A percentile compares a stretch with the other conserved stretches of the same genome.
Conservation (phyloP, 78 protist genomes). For the Guillardia theta region DNA sequence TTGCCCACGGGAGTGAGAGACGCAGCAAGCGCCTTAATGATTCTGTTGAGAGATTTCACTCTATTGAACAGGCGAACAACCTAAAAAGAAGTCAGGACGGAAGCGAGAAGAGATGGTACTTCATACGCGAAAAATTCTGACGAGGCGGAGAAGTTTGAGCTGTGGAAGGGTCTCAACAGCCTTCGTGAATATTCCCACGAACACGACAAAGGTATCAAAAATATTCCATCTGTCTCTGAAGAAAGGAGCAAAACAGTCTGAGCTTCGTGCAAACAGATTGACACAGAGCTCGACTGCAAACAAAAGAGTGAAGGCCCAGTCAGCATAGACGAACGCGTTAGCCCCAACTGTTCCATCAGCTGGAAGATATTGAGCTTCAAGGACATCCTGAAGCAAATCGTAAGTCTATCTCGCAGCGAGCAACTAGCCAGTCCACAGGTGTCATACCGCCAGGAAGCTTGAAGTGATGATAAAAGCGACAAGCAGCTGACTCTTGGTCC, state of each 20-base stretch:
- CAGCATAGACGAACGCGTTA: not conserved
- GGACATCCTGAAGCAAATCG: too few species aligned
- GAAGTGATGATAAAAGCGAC: too few species aligned
- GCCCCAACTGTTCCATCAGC: not conserved
- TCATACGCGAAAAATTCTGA: not conserved
- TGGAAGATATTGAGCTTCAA: too few species aligned
- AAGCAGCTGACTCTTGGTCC: too few species aligned
- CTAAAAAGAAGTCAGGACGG: not conserved
- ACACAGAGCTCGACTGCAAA: not conserved
- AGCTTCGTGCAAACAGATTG: not conserved
- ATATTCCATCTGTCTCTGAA: not conserved
- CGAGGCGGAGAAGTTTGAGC: not conserved
- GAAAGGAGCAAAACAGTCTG: not conserved
- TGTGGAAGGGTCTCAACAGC: not conserved
- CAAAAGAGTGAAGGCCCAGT: too few species aligned
- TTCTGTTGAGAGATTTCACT: not conserved
- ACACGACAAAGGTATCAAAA: not conserved
- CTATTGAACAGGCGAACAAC: not conserved
- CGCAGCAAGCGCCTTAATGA: not conserved
- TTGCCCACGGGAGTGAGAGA: not conserved
- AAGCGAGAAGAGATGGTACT: not conserved
- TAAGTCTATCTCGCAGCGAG: too few species aligned
- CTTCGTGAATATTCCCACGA: too few species aligned
- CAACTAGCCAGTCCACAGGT: too few species aligned
- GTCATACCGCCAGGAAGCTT: too few species aligned